These are phyloP conservation scores for Camptophora hylomeconis DNA, from an alignment of 2,329 filamentous ascomycete species.

Conservation along the genomic window DNA sequence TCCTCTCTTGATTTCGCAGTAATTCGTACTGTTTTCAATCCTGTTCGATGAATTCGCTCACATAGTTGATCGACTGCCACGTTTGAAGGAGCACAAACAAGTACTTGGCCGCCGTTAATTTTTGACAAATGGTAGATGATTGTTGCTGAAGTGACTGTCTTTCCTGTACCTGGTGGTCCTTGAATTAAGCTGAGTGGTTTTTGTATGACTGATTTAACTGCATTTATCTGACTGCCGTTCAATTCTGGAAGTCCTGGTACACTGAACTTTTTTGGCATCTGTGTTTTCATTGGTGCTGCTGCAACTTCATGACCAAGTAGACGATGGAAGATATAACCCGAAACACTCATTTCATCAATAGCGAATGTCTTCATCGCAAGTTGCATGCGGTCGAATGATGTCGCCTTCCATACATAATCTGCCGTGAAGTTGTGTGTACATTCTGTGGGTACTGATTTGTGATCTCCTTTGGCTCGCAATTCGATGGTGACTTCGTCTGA, in stretches of 20 bases:
- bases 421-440: slow-evolving; percentile 96
- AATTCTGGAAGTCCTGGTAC: slow-evolving; percentile 88
- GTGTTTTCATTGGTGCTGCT: slow-evolving; percentile 86
- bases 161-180: slow-evolving; percentile 90
- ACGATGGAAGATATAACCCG: slow-evolving; percentile 96
- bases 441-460: slow-evolving; percentile 90
- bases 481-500: slow-evolving; percentile 96
- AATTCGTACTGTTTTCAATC: slow-evolving; percentile 88
- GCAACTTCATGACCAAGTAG: slow-evolving; percentile 91
- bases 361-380: slow-evolving; percentile 98
- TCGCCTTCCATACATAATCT: slow-evolving; percentile 99
- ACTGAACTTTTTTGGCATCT: slow-evolving; percentile 91
- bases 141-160: slow-evolving; percentile 95
- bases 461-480: slow-evolving; percentile 82
- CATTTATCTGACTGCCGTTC: slow-evolving; percentile 89
- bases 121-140: slow-evolving; percentile 97
- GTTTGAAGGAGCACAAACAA: slow-evolving; percentile 95
- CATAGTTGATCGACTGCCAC: slow-evolving; percentile 97
- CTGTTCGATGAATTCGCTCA: slow-evolving; percentile 88
- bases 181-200: slow-evolving; percentile 93
- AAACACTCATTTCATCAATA: slow-evolving; percentile 94
- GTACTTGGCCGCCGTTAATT: slow-evolving; percentile 83
- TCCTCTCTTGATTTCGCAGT: slow-evolving; percentile 99
- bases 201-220: slow-evolving; percentile 87
- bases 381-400: slow-evolving; percentile 98